Conservation (phyloP, 2,329 filamentous ascomycete species). For the Ploettnerulaceae sp. region DNA sequence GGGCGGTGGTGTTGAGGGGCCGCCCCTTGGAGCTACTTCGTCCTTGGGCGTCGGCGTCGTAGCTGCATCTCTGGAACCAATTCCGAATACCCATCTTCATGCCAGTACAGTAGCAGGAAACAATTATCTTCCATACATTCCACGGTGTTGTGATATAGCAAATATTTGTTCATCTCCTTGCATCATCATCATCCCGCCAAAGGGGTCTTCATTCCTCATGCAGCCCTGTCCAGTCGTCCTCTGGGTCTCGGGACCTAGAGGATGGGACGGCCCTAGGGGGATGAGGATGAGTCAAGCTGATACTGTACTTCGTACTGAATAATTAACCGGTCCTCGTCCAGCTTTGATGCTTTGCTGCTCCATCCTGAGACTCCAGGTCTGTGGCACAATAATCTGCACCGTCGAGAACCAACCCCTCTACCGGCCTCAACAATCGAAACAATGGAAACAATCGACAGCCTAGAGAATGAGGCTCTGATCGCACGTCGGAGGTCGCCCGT, state of each 20-base stretch:
- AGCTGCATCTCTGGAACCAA: background rate
- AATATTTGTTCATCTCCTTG: background rate
- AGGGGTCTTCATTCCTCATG: background rate
- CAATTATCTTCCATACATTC: background rate
- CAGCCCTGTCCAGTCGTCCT: background rate
- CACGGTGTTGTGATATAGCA: background rate
- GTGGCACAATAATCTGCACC: slow-evolving; percentile 8
- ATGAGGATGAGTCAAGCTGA: slow-evolving; percentile 18
- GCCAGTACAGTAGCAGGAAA: background rate
- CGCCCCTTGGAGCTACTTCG: slow-evolving; percentile 3
- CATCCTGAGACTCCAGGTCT: slow-evolving; percentile 8
- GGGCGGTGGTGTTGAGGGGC: too few species aligned
- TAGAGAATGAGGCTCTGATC: background rate
- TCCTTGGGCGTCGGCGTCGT: too few species aligned
- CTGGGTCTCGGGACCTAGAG: background rate
- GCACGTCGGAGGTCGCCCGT: background rate
- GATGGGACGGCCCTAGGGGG: background rate
- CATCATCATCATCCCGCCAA: background rate
- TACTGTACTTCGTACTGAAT: too few species aligned
- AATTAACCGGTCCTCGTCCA: slow-evolving; percentile 11
- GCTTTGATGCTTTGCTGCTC: slow-evolving; percentile 11
- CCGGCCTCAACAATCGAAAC: background rate
- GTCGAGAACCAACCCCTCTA: background rate
- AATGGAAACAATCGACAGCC: background rate
- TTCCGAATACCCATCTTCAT: slow-evolving; percentile 6